Base-by-base conservation (phyloP, 1,139 yeast species). In the Hansenula sp. region DNA sequence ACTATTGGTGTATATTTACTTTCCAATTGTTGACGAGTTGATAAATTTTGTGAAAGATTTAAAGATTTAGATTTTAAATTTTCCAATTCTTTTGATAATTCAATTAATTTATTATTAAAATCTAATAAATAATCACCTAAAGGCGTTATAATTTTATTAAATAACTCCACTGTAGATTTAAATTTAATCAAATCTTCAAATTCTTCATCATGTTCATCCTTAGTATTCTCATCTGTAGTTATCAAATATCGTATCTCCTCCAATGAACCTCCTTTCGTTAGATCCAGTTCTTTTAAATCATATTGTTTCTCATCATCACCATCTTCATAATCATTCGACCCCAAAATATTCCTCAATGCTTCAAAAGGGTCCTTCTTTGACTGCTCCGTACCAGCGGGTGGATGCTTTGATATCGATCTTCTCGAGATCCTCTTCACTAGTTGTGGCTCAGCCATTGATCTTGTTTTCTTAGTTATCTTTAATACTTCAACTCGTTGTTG, bases 1-100 rank as follows among this genome's bases (percentile, higher is more conserved):
- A 89, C 80, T 13, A 86, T 65, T 0, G 95, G 95, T 13, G 81
- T 75, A 44, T 89, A 71, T 40, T 73, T 72, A 22, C 69, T 71
- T 28, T 82, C 82, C 4, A 82, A 66, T 28, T 64, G 59, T 17
- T 77, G 73, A 47, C 88, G 82, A 33, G 66, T 60, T 12, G 69
- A 66, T 6, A 87, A 73, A 43, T 84, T 75, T 32, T 69, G 62
- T 44, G 82, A 79, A 29, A 90, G 66, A 9, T 74, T 65, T 3
- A 73, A 61, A 5, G 94, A 77, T 45, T 83, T 74, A 2, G 73
- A 64, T 50, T 77, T 81, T 34, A 80, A 63, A 35, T 68, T 65
- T 47, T 74, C 79, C 66, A 81, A 68, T 46, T 79, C 84, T 16
- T 65, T 60, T 0, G 94, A 81, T 36, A 87, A 66, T 17, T 71